These are phyloP conservation scores for Penicillium bialowiezense DNA, from an alignment of 495 filamentous ascomycete species.

Conservation along the genomic window DNA sequence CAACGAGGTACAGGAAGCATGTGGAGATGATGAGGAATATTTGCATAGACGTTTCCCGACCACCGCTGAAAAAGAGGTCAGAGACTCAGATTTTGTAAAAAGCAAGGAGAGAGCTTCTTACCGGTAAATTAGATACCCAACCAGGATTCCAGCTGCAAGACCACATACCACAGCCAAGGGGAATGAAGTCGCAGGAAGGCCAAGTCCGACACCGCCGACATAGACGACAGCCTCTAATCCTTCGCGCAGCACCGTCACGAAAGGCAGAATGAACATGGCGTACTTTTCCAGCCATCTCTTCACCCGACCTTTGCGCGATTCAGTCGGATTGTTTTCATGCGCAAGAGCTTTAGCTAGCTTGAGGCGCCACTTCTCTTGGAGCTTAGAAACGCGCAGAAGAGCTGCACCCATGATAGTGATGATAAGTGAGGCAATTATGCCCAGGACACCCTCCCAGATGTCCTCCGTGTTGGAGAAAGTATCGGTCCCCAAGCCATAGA, in stretches of 20 bases:
- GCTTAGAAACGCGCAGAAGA: constrained; percentile 76
- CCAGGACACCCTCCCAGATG: constrained; percentile 77
- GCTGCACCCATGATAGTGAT: constrained; percentile 78
- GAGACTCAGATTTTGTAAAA: background rate
- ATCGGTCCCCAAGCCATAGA: constrained; percentile 69
- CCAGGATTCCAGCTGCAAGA: constrained; percentile 55
- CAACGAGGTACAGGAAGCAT: constrained; percentile 83
- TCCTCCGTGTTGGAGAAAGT: constrained; percentile 64
- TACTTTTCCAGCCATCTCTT: constrained; percentile 73
- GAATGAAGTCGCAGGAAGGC: constrained; percentile 68
- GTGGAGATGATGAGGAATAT: constrained; percentile 79
- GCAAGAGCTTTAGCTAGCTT: constrained; percentile 71
- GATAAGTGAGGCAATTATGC: constrained; percentile 67
- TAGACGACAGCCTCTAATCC: constrained; percentile 81
- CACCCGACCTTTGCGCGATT: constrained; percentile 32
- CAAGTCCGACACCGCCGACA: constrained; percentile 74
- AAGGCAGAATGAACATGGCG: constrained; percentile 76
- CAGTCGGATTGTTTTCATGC: constrained; percentile 37
- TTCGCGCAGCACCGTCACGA: constrained; percentile 80
- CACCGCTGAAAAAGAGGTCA: constrained; percentile 44
- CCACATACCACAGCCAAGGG: constrained; percentile 72
- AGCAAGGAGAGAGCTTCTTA: constrained; percentile 36
- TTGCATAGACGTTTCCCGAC: constrained; percentile 64
- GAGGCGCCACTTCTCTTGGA: constrained; percentile 80
- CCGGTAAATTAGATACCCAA: constrained; percentile 77